Evolutionary conservation across 768 basidiomycete species (phyloP).

Genomic region (Favolaschia claudopus): DNA sequence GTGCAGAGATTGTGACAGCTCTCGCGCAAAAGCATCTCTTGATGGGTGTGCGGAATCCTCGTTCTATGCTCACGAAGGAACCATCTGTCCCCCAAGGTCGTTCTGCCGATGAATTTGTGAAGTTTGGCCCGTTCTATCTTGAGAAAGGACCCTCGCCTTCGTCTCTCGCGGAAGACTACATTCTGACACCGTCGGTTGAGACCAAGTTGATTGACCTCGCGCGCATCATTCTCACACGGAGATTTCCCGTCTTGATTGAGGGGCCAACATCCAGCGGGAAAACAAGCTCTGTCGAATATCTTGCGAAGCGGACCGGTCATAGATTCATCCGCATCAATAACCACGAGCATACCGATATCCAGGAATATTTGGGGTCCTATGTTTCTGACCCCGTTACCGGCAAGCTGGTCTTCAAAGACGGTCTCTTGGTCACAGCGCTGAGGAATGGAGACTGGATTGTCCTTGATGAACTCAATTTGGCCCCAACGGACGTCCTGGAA

Average conservation of each 20-base stretch:
- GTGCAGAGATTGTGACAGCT: constrained; percentile 67
- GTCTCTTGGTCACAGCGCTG: constrained; percentile 90
- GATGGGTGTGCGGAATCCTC: constrained; percentile 78
- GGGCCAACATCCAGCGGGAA: constrained; percentile 98
- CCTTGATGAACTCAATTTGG: constrained; percentile 95
- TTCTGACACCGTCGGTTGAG: constrained; percentile 95
- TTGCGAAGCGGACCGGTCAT: constrained; percentile 93
- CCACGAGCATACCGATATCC: constrained; percentile 99
- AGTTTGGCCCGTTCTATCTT: constrained; percentile 92
- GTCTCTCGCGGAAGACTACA: constrained; percentile 79
- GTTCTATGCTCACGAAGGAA: constrained; percentile 75
- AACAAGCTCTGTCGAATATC: constrained; percentile 95
- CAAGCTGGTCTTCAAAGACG: constrained; percentile 95
- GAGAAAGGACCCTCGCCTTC: constrained; percentile 75
- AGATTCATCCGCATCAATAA: constrained; percentile 98
- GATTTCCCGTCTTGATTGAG: constrained; percentile 95
- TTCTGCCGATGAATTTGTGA: constrained; percentile 66
- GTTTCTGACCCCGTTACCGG: constrained; percentile 92
- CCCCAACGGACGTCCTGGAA: constrained; percentile 97
- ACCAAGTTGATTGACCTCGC: constrained; percentile 94
- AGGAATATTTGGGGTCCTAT: constrained; percentile 97
- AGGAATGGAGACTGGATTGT: constrained; percentile 97
- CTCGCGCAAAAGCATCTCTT: constrained; percentile 84
- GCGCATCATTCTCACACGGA: constrained; percentile 84
- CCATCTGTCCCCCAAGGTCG: constrained; percentile 61